These are phyloP conservation scores for Combretum micranthum DNA, from an alignment of 345 rosid species.

Conservation along the genomic window DNA sequence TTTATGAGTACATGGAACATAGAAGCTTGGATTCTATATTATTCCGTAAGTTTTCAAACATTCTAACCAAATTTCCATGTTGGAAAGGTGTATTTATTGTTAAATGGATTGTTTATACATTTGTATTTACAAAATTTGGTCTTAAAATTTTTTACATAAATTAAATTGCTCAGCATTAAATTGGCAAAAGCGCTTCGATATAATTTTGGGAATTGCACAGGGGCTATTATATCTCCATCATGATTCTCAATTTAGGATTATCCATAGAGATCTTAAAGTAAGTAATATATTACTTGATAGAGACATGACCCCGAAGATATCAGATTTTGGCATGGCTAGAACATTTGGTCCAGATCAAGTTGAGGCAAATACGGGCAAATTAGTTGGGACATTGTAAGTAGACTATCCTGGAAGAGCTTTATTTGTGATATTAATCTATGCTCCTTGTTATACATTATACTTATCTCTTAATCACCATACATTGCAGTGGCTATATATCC, in stretches of 20 bases:
- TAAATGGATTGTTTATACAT: no score
- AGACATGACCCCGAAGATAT: conserved; percentile 64
- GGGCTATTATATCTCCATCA: conserved; percentile 79
- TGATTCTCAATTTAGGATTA: conserved; percentile 73
- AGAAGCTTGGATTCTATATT: conserved; percentile 63
- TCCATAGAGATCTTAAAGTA: conserved; percentile 76
- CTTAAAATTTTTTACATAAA: conserved; percentile 28
- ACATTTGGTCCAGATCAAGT: conserved; percentile 66
- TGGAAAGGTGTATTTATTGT: no score
- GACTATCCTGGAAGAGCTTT: neutral
- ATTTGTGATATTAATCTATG: no score
- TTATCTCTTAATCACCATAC: neutral
- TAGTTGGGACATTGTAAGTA: conserved; percentile 82
- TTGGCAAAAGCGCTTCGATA: conserved; percentile 62
- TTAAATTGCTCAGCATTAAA: conserved; percentile 29
- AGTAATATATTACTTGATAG: conserved; percentile 69
- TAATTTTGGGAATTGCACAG: conserved; percentile 60
- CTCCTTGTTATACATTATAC: neutral
- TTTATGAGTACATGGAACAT: conserved; percentile 82
- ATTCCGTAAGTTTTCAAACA: conserved; percentile 40
- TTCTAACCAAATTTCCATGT: no score
- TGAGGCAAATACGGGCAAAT: conserved; percentile 47
- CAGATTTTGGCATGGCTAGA: conserved; percentile 88
- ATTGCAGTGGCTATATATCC: conserved; percentile 67
- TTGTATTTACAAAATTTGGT: no score